Conservation (phyloP, 495 filamentous ascomycete species). For the Daldinia caldariorum region DNA sequence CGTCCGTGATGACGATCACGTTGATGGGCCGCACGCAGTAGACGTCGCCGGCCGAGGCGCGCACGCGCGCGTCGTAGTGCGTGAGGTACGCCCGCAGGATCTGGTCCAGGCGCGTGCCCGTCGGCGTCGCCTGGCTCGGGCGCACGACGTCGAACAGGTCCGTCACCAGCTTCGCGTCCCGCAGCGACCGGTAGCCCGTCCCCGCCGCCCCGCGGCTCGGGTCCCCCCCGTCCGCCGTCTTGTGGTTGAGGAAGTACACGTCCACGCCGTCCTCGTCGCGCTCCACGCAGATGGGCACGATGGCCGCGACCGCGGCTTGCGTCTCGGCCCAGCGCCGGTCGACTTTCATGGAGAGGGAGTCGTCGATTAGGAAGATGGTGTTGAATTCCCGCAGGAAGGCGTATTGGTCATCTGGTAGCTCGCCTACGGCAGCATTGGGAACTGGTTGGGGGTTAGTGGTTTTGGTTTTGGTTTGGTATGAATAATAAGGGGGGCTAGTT, state of each 20-base stretch:
- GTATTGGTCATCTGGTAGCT: conserved; percentile 70
- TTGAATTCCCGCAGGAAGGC: conserved; percentile 89
- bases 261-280: conserved; percentile 93
- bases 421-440: not conserved
- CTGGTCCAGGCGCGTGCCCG: conserved; percentile 74
- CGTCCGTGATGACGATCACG: conserved; percentile 94
- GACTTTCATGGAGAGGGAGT: conserved; percentile 88
- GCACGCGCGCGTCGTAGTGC: conserved; percentile 49
- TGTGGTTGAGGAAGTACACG: conserved; percentile 87
- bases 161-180: conserved; percentile 60
- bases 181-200: conserved; percentile 68
- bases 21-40: conserved; percentile 82
- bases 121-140: conserved; percentile 76
- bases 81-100: conserved; percentile 77
- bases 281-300: conserved; percentile 84
- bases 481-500: not conserved
- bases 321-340: conserved; percentile 77
- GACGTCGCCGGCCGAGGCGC: conserved; percentile 53
- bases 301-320: conserved; percentile 72
- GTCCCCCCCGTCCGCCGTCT: conserved; percentile 36
- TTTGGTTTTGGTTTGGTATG: not conserved
- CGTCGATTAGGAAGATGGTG: conserved; percentile 93
- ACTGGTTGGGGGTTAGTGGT: not conserved
- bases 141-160: conserved; percentile 72
- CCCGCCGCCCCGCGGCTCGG: conserved; percentile 47